phyloP scores from a whole-genome alignment of 2,329 filamentous ascomycete genomes.

The Sporothrix sp. region DNA sequence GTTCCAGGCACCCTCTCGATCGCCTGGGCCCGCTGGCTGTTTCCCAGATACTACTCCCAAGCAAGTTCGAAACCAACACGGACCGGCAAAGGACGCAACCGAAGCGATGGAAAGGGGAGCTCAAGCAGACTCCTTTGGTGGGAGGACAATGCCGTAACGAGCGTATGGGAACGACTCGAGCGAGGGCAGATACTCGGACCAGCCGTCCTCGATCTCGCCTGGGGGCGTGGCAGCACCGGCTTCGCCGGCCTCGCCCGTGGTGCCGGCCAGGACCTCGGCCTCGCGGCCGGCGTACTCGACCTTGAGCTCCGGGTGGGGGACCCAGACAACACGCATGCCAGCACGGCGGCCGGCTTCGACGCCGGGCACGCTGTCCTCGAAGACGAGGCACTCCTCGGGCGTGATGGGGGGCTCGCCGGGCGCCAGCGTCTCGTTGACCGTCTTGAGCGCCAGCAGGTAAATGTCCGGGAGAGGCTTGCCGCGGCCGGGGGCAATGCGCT shows the following conservation, averaged over 20 bases:
- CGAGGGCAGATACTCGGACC: constrained; percentile 45
- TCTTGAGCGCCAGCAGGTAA: constrained; percentile 74
- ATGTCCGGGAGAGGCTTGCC: constrained; percentile 95
- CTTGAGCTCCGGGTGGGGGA: constrained; percentile 70
- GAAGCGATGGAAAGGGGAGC: background rate
- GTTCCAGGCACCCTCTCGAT: too few relatives aligned
- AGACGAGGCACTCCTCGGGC: constrained; percentile 86
- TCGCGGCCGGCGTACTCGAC: constrained; percentile 68
- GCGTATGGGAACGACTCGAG: constrained; percentile 49
- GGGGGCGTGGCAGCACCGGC: constrained; percentile 43
- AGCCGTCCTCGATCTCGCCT: constrained; percentile 50
- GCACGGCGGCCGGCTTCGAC: constrained; percentile 85
- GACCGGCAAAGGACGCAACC: too few relatives aligned
- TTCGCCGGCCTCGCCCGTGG: constrained; percentile 57
- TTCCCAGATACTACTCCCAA: too few relatives aligned
- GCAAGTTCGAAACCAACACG: too few relatives aligned
- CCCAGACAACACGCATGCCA: constrained; percentile 92
- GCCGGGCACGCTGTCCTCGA: constrained; percentile 89
- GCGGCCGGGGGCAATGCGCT: constrained; percentile 63
- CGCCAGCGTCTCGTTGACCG: constrained; percentile 66
- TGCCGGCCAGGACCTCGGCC: constrained; percentile 71
- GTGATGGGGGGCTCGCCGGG: constrained; percentile 54
- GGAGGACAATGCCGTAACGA: constrained; percentile 47
- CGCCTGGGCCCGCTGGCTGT: too few relatives aligned
- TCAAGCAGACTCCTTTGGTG: constrained; percentile 16